Percentiles rank a stretch among this genome's conserved stretches.
phyloP scores from a whole-genome alignment of 805 yeast genomes.

The Ascoidea tarda region DNA sequence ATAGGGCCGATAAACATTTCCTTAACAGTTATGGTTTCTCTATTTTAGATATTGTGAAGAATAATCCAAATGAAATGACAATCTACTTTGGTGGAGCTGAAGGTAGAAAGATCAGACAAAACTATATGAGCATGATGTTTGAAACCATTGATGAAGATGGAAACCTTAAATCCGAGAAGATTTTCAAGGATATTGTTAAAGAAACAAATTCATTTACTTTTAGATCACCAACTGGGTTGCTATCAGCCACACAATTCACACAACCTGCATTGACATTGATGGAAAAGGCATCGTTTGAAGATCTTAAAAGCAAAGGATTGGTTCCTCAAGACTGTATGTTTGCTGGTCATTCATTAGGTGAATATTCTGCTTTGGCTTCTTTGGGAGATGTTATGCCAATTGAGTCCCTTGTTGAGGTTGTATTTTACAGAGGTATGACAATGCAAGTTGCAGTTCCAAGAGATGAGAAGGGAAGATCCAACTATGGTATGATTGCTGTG shows the following conservation, averaged over 20 bases:
- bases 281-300: constrained; percentile 99
- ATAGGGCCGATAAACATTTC: constrained; percentile 91
- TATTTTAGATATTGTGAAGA: constrained; percentile 84
- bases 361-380: constrained; percentile 94
- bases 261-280: constrained; percentile 98
- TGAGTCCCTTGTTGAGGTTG: constrained; percentile 93
- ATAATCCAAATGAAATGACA: constrained; percentile 91
- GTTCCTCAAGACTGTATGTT: constrained; percentile 88
- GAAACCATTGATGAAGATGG: constrained; percentile 87
- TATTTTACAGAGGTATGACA: constrained; percentile 99
- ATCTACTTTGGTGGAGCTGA: constrained; percentile 96
- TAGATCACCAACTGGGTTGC: constrained; percentile 84
- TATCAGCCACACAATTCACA: constrained; percentile 97
- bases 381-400: constrained; percentile 98
- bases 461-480: constrained; percentile 88
- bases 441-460: constrained; percentile 99
- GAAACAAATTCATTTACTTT: constrained; percentile 77
- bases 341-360: constrained; percentile 99
- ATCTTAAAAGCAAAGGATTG: constrained; percentile 89
- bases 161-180: constrained; percentile 76
- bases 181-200: constrained; percentile 82
- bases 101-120: constrained; percentile 89
- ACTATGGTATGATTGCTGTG: constrained; percentile 98
- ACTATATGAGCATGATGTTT: constrained; percentile 93
- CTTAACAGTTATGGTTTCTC: constrained; percentile 93